Evolutionary conservation across 192 early-diverging fungal genomes (phyloP).

Genomic region (Dissophora ornata): DNA sequence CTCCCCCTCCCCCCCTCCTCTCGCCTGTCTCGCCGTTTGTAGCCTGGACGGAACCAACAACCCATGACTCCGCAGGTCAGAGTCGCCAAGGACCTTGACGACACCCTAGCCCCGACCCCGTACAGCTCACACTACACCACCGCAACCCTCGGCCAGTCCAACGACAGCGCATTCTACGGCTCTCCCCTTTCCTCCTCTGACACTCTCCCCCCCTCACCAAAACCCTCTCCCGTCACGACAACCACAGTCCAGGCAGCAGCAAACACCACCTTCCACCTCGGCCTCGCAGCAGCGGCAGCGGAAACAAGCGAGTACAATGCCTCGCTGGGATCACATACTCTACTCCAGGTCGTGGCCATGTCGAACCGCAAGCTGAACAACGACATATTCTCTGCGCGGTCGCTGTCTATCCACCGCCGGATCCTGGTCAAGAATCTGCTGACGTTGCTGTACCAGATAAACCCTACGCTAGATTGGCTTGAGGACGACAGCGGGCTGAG

Average conservation of each 20-base stretch:
- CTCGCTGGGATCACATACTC: slow-evolving; percentile 6
- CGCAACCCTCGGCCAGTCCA: background rate
- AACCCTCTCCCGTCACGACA: background rate
- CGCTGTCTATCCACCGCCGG: slow-evolving; percentile 36
- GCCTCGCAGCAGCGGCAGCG: background rate
- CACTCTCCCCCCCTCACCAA: background rate
- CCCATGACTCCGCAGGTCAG: slow-evolving; percentile 3
- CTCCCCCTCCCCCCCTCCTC: background rate
- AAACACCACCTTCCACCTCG: background rate
- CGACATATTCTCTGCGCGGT: slow-evolving; percentile 26
- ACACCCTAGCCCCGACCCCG: background rate
- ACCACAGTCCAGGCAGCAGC: background rate
- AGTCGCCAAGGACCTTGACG: background rate
- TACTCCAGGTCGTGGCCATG: slow-evolving; percentile 23
- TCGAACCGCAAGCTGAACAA: slow-evolving; percentile 44
- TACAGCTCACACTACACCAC: background rate
- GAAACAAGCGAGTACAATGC: slow-evolving; percentile 7
- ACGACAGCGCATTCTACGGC: slow-evolving; percentile 15
- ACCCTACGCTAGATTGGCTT: slow-evolving; percentile 30
- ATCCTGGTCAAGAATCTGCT: slow-evolving; percentile 44
- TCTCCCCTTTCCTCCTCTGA: slow-evolving; percentile 2
- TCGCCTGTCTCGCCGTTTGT: background rate
- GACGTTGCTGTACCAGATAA: slow-evolving; percentile 19
- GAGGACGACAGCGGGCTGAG: slow-evolving; percentile 2
- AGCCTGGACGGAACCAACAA: background rate